phyloP scores from a whole-genome alignment of 441 rosid species.

The Gossypium gossypioides region DNA sequence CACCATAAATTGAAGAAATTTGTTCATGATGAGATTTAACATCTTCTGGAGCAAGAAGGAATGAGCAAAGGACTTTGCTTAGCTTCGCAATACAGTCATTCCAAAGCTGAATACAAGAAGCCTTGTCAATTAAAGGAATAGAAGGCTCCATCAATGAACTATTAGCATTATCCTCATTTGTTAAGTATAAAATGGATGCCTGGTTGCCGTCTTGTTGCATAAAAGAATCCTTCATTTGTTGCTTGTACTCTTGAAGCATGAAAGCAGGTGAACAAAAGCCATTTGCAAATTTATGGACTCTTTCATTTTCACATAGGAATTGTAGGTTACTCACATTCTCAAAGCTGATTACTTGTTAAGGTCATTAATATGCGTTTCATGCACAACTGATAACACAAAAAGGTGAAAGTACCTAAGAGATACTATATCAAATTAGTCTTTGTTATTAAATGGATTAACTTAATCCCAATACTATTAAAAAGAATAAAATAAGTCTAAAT shows the following conservation, averaged over 20 bases:
- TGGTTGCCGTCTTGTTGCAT: slow-evolving; percentile 23
- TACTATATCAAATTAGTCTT: no score
- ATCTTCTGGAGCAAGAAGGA: slow-evolving; percentile 46
- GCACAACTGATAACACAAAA: not conserved
- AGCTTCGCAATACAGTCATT: slow-evolving; percentile 41
- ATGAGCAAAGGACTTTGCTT: slow-evolving; percentile 54
- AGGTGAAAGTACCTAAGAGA: no score
- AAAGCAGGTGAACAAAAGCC: slow-evolving; percentile 73
- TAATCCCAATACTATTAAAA: no score
- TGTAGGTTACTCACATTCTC: slow-evolving; percentile 70
- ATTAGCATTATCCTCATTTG: slow-evolving; percentile 19
- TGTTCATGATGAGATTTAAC: slow-evolving; percentile 30
- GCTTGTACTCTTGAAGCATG: slow-evolving; percentile 51
- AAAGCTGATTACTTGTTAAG: slow-evolving; percentile 57
- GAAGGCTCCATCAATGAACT: slow-evolving; percentile 22
- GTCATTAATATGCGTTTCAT: slow-evolving; percentile 14
- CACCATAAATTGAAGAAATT: slow-evolving; percentile 46
- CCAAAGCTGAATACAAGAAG: slow-evolving; percentile 40
- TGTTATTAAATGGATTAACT: no score
- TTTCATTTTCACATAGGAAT: slow-evolving; percentile 70
- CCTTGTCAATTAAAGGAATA: slow-evolving; percentile 24
- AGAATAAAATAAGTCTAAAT: no score
- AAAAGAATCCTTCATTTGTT: slow-evolving; percentile 28
- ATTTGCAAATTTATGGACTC: slow-evolving; percentile 74
- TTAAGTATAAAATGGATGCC: slow-evolving; percentile 18